Base-by-base conservation (phyloP, 2,329 filamentous ascomycete species). In the Botrytis tulipae region DNA sequence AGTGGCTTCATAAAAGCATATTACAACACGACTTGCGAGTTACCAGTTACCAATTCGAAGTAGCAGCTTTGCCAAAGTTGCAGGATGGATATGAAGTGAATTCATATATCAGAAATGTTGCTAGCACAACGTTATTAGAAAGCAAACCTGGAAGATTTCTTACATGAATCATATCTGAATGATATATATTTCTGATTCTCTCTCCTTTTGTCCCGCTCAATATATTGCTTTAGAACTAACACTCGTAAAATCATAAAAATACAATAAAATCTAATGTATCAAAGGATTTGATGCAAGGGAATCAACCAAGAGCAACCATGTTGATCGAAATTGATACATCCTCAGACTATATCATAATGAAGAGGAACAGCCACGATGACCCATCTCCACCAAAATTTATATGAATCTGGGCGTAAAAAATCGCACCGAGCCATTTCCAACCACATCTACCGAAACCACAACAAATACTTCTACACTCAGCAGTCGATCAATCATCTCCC, bases 71-170 rank as follows among this genome's bases (percentile, higher is more conserved):
- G 3, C 1, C 6, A 3, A 18, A 18, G 6, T 29, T 18, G 14
- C 14, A 3, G n/a, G 1, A 57, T 18, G n/a, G n/a, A 57, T 29
- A 29, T 57, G 3, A 3, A 29, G 14, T 8, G n/a, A 1, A 57
- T 29, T 8, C n/a, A 2, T 14, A 3, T 4, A 29, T 18, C 6
- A 6, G 0, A 57, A 9, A 6, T 7, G 5, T 18, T 8, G n/a
- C 6, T 18, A 29, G 14, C 51, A 57, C n/a, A 32, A 5, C 6
- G 16, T 6, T 9, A 9, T 57, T 57, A 14, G 18, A 29, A 7
- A 29, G 6, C 29, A 57, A 29, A 4, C 3, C 18, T 57, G n/a
- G 4, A 29, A 16, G 22, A 14, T 54, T 54, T 51, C 18, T 44
- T 44, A 3, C 7, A 44, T 44, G 20, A 9, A 54, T n/a, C 2